A percentile compares a stretch with the other conserved stretches of the same genome.
These are phyloP conservation scores for Salix purpurea DNA, from an alignment of 345 rosid genomes.

Conservation along the genomic window DNA sequence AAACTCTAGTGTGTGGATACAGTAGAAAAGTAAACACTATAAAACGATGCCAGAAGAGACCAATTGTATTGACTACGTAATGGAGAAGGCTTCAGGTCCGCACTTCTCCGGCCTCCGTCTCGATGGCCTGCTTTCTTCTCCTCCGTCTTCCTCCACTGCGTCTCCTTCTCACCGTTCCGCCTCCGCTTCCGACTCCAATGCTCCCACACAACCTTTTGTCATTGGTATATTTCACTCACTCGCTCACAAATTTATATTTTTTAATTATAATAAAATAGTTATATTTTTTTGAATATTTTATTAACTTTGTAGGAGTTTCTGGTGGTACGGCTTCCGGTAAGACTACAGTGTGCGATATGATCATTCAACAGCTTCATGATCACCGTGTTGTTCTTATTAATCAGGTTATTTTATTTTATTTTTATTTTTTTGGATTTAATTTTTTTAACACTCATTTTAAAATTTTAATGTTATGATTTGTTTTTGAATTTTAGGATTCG, in stretches of 20 bases:
- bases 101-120: slow-evolving; percentile 98
- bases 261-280: neutral
- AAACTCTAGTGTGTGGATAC: neutral
- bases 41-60: slow-evolving; percentile 53
- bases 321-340: slow-evolving; percentile 99
- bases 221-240: slow-evolving; percentile 45
- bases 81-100: slow-evolving; percentile 97
- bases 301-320: slow-evolving; percentile 60
- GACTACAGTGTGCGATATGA: slow-evolving; percentile 99
- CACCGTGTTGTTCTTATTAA: slow-evolving; percentile 92
- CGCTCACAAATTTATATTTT: neutral
- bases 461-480: neutral
- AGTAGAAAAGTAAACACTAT: neutral
- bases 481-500: slow-evolving; percentile 51
- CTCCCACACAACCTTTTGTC: slow-evolving; percentile 72
- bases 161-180: slow-evolving; percentile 23
- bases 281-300: neutral
- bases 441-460: neutral
- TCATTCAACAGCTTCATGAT: slow-evolving; percentile 96
- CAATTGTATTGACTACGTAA: slow-evolving; percentile 63
- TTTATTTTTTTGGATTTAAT: neutral
- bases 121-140: slow-evolving; percentile 62
- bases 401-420: slow-evolving; percentile 47
- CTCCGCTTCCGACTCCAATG: slow-evolving; percentile 27
- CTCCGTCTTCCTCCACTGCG: slow-evolving; percentile 42